Evolutionary conservation across 306 rosid species (phyloP), one percentile per base, ranked within the genome.

Genomic region (Trifolium fragiferum): DNA sequence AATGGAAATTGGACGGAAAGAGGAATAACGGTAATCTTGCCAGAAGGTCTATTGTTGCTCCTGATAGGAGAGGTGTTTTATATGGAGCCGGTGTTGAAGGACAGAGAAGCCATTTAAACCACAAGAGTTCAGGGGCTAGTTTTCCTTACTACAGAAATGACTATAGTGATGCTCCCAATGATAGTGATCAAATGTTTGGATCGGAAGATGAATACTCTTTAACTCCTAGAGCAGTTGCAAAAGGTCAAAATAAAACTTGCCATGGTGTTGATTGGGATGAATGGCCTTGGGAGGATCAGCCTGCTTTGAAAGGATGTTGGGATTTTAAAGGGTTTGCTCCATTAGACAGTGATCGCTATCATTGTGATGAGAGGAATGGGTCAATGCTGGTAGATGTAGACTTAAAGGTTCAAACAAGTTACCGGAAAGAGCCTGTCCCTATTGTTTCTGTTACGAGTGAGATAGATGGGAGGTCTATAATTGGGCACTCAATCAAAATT

Each of bases 1-100:
- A 95, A 83, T 95, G 99, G 99, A 88, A 89, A 74, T 66, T 88
- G 77, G 90, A 95, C 83, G 98, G 98, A 71, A 95, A 95, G 81
- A 86, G 97, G 89, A 95, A 95, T 67, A 87, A 57, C 23, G 92
- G 96, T 21, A 90, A 82, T 83, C 88, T 95, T 78, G 65, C 82
- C 7, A 95, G 85, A 76, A 87, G 88, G 76, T 75, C 87, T 59
- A 75, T 25, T 47, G 96, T 74, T 74, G 59, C 85, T 77, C 25
- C 79, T 68, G 88, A 82, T 59, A 85, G 84, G 25, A 76, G 76
- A 80, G 80, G 79, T 78, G 73, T 62, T 76, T 10, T 75, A 6
- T 81, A 80, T 78, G 90, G 93, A 80, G 84, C 83, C 4, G 83
- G 86, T 76, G 80, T 82, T 66, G 92, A 86, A 77, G 87, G 84